A percentile compares a stretch with the other conserved stretches of the same genome.
Evolutionary conservation across 768 basidiomycete species (phyloP).

Genomic region (Kwoniella mangroviensis): DNA sequence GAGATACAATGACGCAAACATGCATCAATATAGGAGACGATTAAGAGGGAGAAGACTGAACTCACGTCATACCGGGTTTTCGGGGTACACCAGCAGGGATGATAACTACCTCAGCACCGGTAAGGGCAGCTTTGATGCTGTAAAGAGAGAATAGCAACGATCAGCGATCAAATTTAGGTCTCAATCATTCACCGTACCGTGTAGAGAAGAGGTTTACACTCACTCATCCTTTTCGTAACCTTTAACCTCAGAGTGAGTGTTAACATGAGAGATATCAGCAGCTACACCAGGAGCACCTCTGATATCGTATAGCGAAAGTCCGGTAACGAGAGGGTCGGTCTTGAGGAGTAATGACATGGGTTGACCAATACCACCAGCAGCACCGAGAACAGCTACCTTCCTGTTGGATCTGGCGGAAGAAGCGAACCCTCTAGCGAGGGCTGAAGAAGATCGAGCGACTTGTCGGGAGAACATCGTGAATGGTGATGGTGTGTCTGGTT

Average conservation of each 20-base stretch:
- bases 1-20: neutral
- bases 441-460: conserved; percentile 35
- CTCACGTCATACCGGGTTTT: conserved; percentile 65
- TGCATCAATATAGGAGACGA: neutral
- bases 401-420: conserved; percentile 54
- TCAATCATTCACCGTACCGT: neutral
- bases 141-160: no score
- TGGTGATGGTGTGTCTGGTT: conserved; percentile 12
- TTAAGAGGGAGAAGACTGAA: conserved; percentile 8
- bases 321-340: conserved; percentile 82
- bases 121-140: conserved; percentile 70
- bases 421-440: conserved; percentile 54
- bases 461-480: conserved; percentile 53
- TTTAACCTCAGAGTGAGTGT: conserved; percentile 76
- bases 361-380: conserved; percentile 76
- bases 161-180: neutral
- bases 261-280: conserved; percentile 94
- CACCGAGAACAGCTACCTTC: conserved; percentile 76
- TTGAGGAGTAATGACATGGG: conserved; percentile 93
- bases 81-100: conserved; percentile 97
- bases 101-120: conserved; percentile 84
- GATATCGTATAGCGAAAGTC: conserved; percentile 89
- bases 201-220: conserved; percentile 16
- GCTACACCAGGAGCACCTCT: conserved; percentile 86
- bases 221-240: conserved; percentile 54